A percentile compares a stretch with the other conserved stretches of the same genome.
phyloP scores from a whole-genome alignment of 352 stramenopile genomes.

The Pythium sp. region DNA sequence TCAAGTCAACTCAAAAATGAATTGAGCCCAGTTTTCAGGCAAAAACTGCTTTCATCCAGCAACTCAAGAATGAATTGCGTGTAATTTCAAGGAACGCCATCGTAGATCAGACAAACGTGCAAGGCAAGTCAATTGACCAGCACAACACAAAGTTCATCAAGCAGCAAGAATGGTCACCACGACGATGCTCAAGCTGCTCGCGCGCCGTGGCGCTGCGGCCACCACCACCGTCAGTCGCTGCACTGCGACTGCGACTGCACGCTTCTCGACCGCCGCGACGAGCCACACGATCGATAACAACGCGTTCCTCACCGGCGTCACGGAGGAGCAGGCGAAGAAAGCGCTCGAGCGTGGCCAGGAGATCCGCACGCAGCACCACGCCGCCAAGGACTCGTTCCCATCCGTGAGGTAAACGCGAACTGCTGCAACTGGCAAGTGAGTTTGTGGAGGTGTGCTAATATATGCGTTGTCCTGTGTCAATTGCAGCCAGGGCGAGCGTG shows the following conservation, averaged over 20 bases:
- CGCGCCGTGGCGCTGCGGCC: background rate
- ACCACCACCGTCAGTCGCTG: background rate
- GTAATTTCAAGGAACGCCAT: background rate
- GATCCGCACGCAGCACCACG: slow-evolving; percentile 61
- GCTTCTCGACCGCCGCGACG: slow-evolving; percentile 29
- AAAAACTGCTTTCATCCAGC: too few species aligned
- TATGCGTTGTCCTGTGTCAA: slow-evolving; percentile 2
- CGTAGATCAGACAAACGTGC: background rate
- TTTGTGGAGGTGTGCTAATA: background rate
- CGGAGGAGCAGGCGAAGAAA: slow-evolving; percentile 45
- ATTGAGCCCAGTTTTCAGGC: background rate
- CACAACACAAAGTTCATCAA: background rate
- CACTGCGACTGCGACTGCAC: slow-evolving; percentile 7
- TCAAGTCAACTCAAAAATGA: slow-evolving; percentile 13
- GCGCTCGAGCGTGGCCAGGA: slow-evolving; percentile 48
- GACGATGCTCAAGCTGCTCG: slow-evolving; percentile 15
- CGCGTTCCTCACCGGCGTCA: slow-evolving; percentile 50
- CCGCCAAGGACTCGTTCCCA: slow-evolving; percentile 38
- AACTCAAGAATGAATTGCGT: slow-evolving; percentile 8
- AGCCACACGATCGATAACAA: slow-evolving; percentile 42
- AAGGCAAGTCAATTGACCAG: background rate
- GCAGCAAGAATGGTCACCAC: background rate
- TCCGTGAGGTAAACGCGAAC: slow-evolving; percentile 21
- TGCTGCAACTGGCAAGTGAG: background rate
- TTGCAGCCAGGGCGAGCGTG: slow-evolving; percentile 49